A percentile compares a stretch with the other conserved stretches of the same genome.
These are phyloP conservation scores for Corymbia calophylla DNA, from an alignment of 441 rosid species.

Conservation along the genomic window DNA sequence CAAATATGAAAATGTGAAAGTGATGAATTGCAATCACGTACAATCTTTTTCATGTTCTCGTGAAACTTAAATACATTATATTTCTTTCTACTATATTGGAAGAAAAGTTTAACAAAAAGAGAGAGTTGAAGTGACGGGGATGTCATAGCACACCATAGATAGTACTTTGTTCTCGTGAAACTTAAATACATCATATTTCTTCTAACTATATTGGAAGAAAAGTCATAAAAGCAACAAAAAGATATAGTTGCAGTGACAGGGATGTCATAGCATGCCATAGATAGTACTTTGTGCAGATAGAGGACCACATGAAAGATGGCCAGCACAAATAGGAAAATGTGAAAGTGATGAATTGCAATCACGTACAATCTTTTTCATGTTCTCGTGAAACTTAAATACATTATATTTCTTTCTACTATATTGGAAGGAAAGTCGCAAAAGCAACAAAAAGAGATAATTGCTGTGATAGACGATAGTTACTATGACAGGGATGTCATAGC, in stretches of 20 bases:
- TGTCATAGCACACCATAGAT: not conserved
- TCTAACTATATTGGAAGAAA: not conserved
- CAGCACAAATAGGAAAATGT: constrained; percentile 12
- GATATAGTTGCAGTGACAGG: not conserved
- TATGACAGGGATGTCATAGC: no score
- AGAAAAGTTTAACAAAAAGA: not conserved
- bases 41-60: not conserved
- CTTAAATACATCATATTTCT: not conserved
- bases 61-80: not conserved
- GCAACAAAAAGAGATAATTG: no score
- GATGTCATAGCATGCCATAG: not conserved
- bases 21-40: constrained; percentile 37
- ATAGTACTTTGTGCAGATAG: constrained; percentile 4
- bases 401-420: rapidly evolving
- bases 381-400: not conserved
- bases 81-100: not conserved
- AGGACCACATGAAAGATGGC: constrained; percentile 67
- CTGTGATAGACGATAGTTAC: no score
- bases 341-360: constrained; percentile 60
- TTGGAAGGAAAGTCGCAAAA: not conserved
- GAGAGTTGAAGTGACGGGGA: not conserved
- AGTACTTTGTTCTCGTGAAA: not conserved
- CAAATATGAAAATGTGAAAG: constrained; percentile 35
- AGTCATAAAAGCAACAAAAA: not conserved
- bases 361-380: not conserved